Evolutionary conservation across 306 rosid genomes (phyloP).

Genomic region (Arachis stenosperma): DNA sequence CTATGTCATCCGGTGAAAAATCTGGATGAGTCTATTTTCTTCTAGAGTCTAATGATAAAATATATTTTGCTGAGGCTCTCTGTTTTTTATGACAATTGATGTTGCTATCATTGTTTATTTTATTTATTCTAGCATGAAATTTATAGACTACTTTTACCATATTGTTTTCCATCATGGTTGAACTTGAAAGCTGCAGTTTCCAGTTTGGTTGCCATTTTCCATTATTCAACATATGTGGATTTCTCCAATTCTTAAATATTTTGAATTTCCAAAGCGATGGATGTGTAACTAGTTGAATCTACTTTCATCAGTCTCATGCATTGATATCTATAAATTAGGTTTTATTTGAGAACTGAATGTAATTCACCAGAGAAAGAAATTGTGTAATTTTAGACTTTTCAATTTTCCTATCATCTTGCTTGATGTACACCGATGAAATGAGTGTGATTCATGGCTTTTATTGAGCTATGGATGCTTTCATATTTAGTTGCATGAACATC

Average conservation of each 20-base stretch:
- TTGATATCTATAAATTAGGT: constrained; percentile 1
- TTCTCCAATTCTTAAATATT: background rate
- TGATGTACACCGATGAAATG: constrained; percentile 17
- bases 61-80: constrained; percentile 10
- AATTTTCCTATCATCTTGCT: background rate
- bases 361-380: background rate
- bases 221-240: background rate
- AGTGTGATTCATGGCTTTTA: constrained; percentile 3
- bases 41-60: background rate
- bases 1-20: background rate
- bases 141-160: background rate
- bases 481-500: constrained; percentile 13
- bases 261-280: background rate
- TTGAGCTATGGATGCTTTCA: constrained; percentile 9
- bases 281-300: background rate
- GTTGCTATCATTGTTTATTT: background rate
- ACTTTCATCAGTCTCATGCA: background rate
- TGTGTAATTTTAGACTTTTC: background rate
- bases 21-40: background rate
- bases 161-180: background rate
- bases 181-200: constrained; percentile 21
- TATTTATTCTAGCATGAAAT: background rate
- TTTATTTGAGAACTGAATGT: constrained; percentile 9
- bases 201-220: constrained; percentile 10
- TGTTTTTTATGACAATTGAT: background rate